Evolutionary conservation across 345 rosid genomes (phyloP).

Genomic region (Populus davidiana): DNA sequence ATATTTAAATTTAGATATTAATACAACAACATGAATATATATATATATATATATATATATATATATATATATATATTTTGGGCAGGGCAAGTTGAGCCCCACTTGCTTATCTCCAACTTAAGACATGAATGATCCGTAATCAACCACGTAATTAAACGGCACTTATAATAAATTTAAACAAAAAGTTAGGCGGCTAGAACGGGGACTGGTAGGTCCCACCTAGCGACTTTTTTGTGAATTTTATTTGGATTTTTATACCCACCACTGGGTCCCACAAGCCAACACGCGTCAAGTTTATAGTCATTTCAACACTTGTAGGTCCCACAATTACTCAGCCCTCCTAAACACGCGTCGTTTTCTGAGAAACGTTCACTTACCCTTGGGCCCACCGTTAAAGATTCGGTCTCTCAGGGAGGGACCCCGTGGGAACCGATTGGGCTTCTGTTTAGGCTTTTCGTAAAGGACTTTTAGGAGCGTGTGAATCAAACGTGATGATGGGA

Average conservation of each 20-base stretch:
- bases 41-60: too few relatives aligned
- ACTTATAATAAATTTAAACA: background rate
- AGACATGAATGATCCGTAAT: background rate
- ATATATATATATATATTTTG: too few relatives aligned
- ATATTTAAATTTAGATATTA: too few relatives aligned
- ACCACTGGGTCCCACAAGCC: background rate
- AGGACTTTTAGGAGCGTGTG: background rate
- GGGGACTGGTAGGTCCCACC: background rate
- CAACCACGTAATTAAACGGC: background rate
- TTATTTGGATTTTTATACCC: background rate
- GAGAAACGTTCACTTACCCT: too few relatives aligned
- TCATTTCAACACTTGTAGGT: background rate
- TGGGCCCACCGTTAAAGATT: constrained; percentile 3
- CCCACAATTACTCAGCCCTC: background rate
- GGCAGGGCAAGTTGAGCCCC: background rate
- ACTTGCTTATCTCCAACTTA: background rate
- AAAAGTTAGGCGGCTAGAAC: background rate
- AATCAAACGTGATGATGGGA: constrained; percentile 10
- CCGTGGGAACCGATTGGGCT: background rate
- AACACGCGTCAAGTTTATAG: background rate
- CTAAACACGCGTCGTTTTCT: background rate
- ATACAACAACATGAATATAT: too few relatives aligned
- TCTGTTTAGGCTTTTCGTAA: background rate
- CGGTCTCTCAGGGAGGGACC: background rate
- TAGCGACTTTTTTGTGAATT: background rate